phyloP scores from a whole-genome alignment of 208 protist species.

The Leishmania gerbilli region DNA sequence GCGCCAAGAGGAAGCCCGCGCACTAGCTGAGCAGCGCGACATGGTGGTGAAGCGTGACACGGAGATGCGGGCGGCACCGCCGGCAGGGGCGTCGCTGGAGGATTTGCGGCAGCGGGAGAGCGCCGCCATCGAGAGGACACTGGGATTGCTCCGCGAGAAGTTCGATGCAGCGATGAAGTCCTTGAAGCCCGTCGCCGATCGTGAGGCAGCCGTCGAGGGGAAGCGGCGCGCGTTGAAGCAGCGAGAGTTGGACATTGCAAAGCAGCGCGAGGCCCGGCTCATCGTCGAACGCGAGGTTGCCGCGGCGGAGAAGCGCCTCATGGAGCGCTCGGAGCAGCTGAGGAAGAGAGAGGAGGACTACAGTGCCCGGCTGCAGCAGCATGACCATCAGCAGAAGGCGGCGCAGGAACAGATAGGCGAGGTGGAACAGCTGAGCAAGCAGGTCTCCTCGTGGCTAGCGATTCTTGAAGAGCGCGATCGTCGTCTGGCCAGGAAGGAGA shows the following conservation, averaged over 20 bases:
- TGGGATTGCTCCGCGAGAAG: conserved; percentile 32
- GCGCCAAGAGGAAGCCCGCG: conserved; percentile 28
- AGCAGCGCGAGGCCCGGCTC: conserved; percentile 41
- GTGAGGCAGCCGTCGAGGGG: conserved; percentile 44
- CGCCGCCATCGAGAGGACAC: conserved; percentile 22
- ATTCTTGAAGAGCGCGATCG: conserved; percentile 77
- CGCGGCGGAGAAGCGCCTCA: conserved; percentile 35
- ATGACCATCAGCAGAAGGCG: conserved; percentile 49
- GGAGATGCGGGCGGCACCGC: conserved; percentile 36
- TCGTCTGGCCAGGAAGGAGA: conserved; percentile 57
- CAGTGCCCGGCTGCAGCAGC: conserved; percentile 39
- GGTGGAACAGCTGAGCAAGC: conserved; percentile 71
- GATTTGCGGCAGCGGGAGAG: conserved; percentile 32
- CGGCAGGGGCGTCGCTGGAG: conserved; percentile 29
- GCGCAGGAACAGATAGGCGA: conserved; percentile 58
- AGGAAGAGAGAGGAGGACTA: conserved; percentile 45
- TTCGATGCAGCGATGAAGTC: conserved; percentile 31
- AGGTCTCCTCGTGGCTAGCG: conserved; percentile 67
- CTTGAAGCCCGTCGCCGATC: conserved; percentile 51
- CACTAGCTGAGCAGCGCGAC: conserved; percentile 45
- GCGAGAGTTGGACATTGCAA: conserved; percentile 47
- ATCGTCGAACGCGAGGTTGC: conserved; percentile 46
- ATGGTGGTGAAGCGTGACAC: conserved; percentile 36
- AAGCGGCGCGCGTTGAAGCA: conserved; percentile 50
- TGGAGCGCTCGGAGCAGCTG: conserved; percentile 33